Base-by-base conservation (phyloP, 2,329 filamentous ascomycete genomes). In the Xylariaceae sp. region DNA sequence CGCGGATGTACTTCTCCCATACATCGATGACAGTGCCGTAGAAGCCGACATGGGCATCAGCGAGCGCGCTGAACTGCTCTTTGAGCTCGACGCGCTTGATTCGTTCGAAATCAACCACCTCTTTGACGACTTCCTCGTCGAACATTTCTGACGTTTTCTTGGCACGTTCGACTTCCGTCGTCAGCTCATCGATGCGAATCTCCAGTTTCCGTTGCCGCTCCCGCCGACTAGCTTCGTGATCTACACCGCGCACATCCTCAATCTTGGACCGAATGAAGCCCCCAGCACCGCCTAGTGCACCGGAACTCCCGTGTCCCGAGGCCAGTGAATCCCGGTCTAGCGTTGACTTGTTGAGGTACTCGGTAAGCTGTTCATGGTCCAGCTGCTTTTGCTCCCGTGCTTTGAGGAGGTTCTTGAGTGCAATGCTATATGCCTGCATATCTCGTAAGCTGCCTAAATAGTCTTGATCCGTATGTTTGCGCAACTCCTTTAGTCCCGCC, bases 331-430 rank as follows among this genome's bases (percentile, higher is more conserved):
- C 94, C 45, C 92, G 87, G 71, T 99, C 94, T 3, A 84, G 76
- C 2, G 89, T 90, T 0, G 89, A 90, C 70, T 95, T 96, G 74
- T 89, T 89, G 50, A 96, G 87, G 71, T 97, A 97, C 69, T 97
- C 92, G 26, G 91, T 95, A 32, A 99, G 80, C 61, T 90, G 92
- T 73, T 99, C 94, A 67, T 92, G 96, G 74, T 99, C 94, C 54
- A 99, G 86, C 70, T 99, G 94, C 70, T 99, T 99, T 74, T 95
- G 91, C 74, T 99, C 94, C 34, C 94, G 86, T 1, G 89, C 89
- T 71, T 95, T 95, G 59, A 99, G 84, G 5, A 99, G 84, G 21
- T 84, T 80, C 71, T 95, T 95, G 44, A 97, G 77, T 0, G 91
- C 87, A n/a, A 82, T 75, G 61, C 91, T 92, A 72, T 97, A 99